Conservation (phyloP, 768 basidiomycete genomes). For the Suillus subaureus region DNA sequence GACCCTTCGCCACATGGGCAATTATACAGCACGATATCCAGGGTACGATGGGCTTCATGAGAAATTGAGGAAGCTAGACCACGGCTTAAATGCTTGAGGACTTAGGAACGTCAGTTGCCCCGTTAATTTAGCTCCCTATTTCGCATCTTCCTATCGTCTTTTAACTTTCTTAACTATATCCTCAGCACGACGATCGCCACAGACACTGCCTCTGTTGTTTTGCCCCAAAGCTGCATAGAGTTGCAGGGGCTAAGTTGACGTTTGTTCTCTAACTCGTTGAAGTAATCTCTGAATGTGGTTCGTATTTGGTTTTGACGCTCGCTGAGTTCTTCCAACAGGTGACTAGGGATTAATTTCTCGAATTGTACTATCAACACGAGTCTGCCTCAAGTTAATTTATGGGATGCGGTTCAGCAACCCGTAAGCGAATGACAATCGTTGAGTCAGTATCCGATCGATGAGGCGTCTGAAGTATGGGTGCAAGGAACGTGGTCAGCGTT, state of each 20-base stretch:
- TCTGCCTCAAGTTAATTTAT: background rate
- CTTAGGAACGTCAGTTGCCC: background rate
- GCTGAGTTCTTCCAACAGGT: background rate
- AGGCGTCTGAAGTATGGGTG: background rate
- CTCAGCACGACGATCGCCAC: background rate
- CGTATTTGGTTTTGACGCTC: background rate
- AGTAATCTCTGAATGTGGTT: background rate
- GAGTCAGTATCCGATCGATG: background rate
- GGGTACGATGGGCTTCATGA: background rate
- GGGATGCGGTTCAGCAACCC: background rate
- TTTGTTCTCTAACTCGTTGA: background rate
- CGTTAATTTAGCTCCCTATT: too few species aligned
- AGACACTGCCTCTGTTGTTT: background rate
- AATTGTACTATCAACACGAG: background rate
- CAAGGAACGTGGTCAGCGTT: background rate
- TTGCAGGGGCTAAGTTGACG: background rate
- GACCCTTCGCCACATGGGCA: too few species aligned
- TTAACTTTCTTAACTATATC: background rate
- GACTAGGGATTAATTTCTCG: background rate
- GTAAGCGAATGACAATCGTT: background rate
- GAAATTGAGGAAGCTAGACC: background rate
- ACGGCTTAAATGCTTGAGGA: background rate
- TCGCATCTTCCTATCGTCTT: background rate
- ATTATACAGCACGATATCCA: too few species aligned
- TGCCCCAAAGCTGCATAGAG: background rate